Base-by-base conservation (phyloP, 352 stramenopile species). In the Phytophthora vignae region DNA sequence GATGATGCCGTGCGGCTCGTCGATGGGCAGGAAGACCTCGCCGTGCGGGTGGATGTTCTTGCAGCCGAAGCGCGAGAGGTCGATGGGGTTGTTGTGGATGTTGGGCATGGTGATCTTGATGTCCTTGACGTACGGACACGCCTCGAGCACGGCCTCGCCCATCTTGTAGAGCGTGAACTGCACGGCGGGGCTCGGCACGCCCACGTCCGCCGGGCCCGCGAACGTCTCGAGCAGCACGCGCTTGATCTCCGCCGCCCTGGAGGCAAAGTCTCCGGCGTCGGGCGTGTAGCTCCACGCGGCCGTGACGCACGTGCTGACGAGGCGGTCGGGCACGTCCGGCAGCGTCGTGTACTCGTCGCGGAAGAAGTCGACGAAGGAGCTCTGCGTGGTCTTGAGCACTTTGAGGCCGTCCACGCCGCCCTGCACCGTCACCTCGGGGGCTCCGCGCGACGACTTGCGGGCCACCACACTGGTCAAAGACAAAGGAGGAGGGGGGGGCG, bases 311-410 rank as follows among this genome's bases (percentile, higher is more conserved):
- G 90, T 94, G 53, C 74, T 85, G 21, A 96, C 78, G 33, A 96
- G 84, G 46, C 88, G 84, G 66, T 97, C 89, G 19, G 85, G 80
- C 64, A 85, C 83, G 57, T 96, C 89, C 11, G 77, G 82, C 29
- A 96, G 80, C 48, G 88, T 93, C 68, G 91, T 92, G 78, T 87
- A 93, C 8, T 83, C 80, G 72, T 96, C 88, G 50, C 83, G 84
- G 76, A 95, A 93, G 68, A 96, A 97, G 62, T 94, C 73, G 29
- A 92, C 84, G 66, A 97, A 97, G 60, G 85, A 81, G 74, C 85
- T 94, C 82, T 97, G 90, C 50, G 91, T 93, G 38, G 91, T 97
- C 82, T 97, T 97, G 64, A 97, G 88, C 60, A 97, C 85, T 54
- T 87, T 91, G 60, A 96, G 83, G 19, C 79, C 83, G 50, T 86